Percentiles rank a stretch among this genome's conserved stretches.
These are phyloP conservation scores for Datura wrightii DNA, from an alignment of 257 asterid genomes.

Conservation along the genomic window DNA sequence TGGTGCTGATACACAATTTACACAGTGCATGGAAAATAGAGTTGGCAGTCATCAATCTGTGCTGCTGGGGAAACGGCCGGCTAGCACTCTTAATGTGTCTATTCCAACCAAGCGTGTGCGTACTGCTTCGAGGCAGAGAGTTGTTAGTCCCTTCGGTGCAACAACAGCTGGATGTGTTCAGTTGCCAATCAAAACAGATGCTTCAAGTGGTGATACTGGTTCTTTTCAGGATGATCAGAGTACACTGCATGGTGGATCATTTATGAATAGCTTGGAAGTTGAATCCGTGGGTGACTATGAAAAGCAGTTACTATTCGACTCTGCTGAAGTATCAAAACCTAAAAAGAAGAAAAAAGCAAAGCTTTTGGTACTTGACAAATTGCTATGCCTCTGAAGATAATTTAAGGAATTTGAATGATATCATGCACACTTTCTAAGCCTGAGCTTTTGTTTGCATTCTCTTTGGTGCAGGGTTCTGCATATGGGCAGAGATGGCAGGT, in stretches of 20 bases:
- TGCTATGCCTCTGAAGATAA: slow-evolving; percentile 5
- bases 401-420: slow-evolving; percentile 32
- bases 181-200: slow-evolving; percentile 75
- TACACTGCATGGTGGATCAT: slow-evolving; percentile 71
- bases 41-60: slow-evolving; percentile 57
- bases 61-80: slow-evolving; percentile 69
- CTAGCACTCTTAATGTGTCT: slow-evolving; percentile 74
- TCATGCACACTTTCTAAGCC: slow-evolving; percentile 30
- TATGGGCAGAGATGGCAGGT: slow-evolving; percentile 80
- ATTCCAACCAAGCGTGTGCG: slow-evolving; percentile 94
- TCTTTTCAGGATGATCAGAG: slow-evolving; percentile 95
- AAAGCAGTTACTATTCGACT: slow-evolving; percentile 65
- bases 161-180: slow-evolving; percentile 72
- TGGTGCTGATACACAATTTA: slow-evolving; percentile 59
- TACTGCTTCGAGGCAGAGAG: slow-evolving; percentile 83
- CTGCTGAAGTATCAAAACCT: slow-evolving; percentile 73
- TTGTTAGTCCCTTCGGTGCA: slow-evolving; percentile 70
- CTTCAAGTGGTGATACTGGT: slow-evolving; percentile 94
- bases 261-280: slow-evolving; percentile 65
- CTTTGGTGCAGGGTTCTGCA: slow-evolving; percentile 60
- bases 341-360: slow-evolving; percentile 91
- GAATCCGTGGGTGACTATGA: slow-evolving; percentile 80
- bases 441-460: slow-evolving; percentile 8
- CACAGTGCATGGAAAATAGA: slow-evolving; percentile 66
- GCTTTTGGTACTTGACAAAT: slow-evolving; percentile 58